Base-by-base conservation (phyloP, 305 asterid genomes). In the Fraxinus ornus region DNA sequence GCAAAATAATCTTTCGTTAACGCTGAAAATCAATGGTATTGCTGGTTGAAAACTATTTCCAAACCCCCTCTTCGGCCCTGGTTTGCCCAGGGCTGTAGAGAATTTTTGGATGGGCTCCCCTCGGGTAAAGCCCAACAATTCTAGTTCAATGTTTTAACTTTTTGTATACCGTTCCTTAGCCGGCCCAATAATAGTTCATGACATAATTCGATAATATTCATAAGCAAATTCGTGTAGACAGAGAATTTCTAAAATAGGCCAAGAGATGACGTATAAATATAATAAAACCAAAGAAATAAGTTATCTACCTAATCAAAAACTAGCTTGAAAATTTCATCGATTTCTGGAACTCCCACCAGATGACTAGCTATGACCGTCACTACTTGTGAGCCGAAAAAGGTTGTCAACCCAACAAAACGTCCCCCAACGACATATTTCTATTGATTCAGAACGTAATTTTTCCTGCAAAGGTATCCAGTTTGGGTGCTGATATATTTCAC, bases 71-170 rank as follows among this genome's bases (percentile, higher is more conserved):
- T 62, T 80, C 4, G 85, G 81, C 81, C 57, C 15, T 82, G 85
- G 91, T 79, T 90, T 41, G 35, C 1, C 89, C 19, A 4, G 5
- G 83, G 89, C 87, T 80, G 39, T 79, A 0, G 91, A 86, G 89
- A 90, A 90, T 89, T 91, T 91, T 85, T 89, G 92, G 85, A 90
- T 87, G 89, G 93, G 91, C 84, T 87, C 83, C 90, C 84, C 81
- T 26, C 5, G 84, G 91, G 90, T 71, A 81, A 32, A 77, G 91
- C 87, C 86, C 89, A 81, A 84, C 78, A 90, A 72, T 8, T 28
- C 0, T 26, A 72, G 83, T 41, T 1, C 5, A 4, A 80, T 2
- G 2, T 52, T 80, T 70, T 22, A 26, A 26, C 28, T 26, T 26
- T 32, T 32, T 32, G 4, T 26, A 7, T 10, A 10, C 33, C 36